Evolutionary conservation across 2,329 filamentous ascomycete genomes (phyloP).

Genomic region (Botrytis porri): DNA sequence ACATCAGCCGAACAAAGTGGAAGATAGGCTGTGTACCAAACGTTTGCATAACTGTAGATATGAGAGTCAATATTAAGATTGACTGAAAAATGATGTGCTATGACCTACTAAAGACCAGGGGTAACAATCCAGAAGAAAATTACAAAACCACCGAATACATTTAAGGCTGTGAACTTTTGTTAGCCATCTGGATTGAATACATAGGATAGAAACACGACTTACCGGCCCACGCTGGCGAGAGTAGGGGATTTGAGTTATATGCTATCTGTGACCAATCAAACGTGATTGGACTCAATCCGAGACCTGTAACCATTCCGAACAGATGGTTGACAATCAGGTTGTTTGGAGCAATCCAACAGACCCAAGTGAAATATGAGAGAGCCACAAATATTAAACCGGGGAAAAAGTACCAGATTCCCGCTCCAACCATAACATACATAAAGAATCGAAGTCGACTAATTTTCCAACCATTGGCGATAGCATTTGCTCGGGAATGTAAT

Average conservation of each 20-base stretch:
- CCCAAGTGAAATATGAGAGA: conserved; percentile 66
- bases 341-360: conserved; percentile 68
- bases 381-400: conserved; percentile 63
- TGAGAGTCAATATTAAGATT: neutral
- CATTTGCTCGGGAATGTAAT: conserved; percentile 59
- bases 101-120: conserved; percentile 50
- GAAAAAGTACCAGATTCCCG: conserved; percentile 52
- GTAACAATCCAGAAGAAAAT: conserved; percentile 60
- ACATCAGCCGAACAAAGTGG: conserved; percentile 68
- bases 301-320: conserved; percentile 58
- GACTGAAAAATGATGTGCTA: too few species aligned
- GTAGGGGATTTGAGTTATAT: conserved; percentile 38
- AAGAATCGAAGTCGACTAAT: conserved; percentile 42
- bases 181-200: neutral
- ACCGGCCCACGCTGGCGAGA: conserved; percentile 60
- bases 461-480: conserved; percentile 57
- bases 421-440: conserved; percentile 41
- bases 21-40: conserved; percentile 62
- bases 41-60: conserved; percentile 50
- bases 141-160: conserved; percentile 65
- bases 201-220: neutral
- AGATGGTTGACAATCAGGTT: conserved; percentile 67
- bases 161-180: conserved; percentile 53
- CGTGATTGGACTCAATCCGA: conserved; percentile 45
- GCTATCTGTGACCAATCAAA: conserved; percentile 73